Evolutionary conservation across 116 monocot species (phyloP).

Genomic region (Zostera marina): DNA sequence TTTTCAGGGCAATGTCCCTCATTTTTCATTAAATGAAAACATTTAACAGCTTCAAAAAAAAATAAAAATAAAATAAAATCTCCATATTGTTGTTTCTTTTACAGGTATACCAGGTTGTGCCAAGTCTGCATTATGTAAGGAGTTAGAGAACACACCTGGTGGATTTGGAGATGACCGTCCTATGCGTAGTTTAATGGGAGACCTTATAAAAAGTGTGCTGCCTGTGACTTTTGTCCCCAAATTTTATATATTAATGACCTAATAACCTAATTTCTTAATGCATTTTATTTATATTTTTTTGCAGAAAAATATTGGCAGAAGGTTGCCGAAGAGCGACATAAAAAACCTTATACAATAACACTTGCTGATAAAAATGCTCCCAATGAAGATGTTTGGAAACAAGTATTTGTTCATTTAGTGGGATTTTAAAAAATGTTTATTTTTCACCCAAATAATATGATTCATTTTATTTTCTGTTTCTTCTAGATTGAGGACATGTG

Average conservation of each 20-base stretch:
- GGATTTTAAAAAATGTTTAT: no score
- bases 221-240: background rate
- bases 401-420: constrained; percentile 32
- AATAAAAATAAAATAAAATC: no score
- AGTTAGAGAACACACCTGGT: constrained; percentile 57
- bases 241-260: no score
- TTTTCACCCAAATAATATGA: no score
- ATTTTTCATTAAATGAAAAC: no score
- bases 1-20: no score
- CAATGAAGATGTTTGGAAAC: constrained; percentile 98
- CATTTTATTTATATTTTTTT: no score
- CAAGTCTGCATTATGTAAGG: constrained; percentile 93
- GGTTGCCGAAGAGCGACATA: constrained; percentile 72
- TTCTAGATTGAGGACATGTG: constrained; percentile 94
- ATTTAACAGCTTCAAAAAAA: no score
- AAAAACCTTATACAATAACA: constrained; percentile 64
- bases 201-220: constrained; percentile 81
- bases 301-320: constrained; percentile 95
- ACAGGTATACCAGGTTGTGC: constrained; percentile 99
- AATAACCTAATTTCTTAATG: no score
- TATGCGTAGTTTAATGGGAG: constrained; percentile 93
- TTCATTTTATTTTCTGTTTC: constrained; percentile 2
- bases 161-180: constrained; percentile 70
- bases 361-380: constrained; percentile 99
- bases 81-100: background rate